phyloP scores from a whole-genome alignment of 2,329 filamentous ascomycete genomes.

The Colletotrichum noveboracense region DNA sequence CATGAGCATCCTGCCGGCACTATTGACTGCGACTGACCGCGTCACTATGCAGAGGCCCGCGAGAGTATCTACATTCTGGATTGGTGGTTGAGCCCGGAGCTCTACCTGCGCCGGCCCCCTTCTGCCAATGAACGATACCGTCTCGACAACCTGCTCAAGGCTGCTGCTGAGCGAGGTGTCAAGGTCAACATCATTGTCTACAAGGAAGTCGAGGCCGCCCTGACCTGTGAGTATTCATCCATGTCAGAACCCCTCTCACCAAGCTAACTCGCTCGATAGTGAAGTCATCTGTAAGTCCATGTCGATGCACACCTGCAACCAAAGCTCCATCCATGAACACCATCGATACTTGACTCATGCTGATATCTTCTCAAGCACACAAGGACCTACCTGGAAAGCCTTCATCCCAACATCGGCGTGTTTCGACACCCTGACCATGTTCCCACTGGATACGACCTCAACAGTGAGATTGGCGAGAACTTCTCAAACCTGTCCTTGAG shows the following conservation, averaged over 20 bases:
- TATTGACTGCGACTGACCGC: neutral
- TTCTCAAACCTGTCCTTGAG: constrained; percentile 51
- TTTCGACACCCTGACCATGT: constrained; percentile 91
- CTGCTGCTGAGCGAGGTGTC: constrained; percentile 84
- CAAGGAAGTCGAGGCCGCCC: constrained; percentile 84
- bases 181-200: constrained; percentile 88
- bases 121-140: constrained; percentile 83
- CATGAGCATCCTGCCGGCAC: neutral
- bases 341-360: neutral
- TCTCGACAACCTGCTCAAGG: constrained; percentile 81
- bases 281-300: constrained; percentile 46
- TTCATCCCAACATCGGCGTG: constrained; percentile 85
- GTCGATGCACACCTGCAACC: constrained; percentile 36
- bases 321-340: constrained; percentile 50
- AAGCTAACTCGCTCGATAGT: constrained; percentile 31
- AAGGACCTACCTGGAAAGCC: constrained; percentile 75
- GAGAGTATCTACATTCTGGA: constrained; percentile 86
- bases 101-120: constrained; percentile 85
- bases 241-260: constrained; percentile 10
- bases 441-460: constrained; percentile 72
- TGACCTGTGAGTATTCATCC: constrained; percentile 71
- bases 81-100: constrained; percentile 89
- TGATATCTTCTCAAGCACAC: constrained; percentile 62
- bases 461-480: constrained; percentile 71
- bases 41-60: constrained; percentile 58